phyloP scores from a whole-genome alignment of 108 stramenopile genomes.

The Skeletonema tropicum region DNA sequence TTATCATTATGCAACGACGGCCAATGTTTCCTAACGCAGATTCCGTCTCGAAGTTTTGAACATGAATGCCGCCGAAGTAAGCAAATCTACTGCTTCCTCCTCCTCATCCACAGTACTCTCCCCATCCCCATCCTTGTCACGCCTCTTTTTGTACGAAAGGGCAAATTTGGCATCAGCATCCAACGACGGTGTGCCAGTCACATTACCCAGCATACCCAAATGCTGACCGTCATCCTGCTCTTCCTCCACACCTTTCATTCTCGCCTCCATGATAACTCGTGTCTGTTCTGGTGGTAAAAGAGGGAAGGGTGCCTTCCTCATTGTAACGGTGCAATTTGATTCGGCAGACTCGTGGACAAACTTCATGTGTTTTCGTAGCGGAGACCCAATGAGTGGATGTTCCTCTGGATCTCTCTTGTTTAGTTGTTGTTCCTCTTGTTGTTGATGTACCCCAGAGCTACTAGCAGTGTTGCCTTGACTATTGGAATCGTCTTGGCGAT shows the following conservation, averaged over 20 bases:
- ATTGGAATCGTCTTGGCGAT: neutral
- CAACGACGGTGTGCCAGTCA: neutral
- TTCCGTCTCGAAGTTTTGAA: conserved; percentile 23
- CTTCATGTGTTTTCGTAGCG: conserved; percentile 31
- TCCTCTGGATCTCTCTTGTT: conserved; percentile 22
- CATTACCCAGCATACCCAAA: neutral
- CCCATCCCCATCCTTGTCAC: neutral
- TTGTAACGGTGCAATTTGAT: conserved; percentile 20
- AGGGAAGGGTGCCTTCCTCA: conserved; percentile 29
- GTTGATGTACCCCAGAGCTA: neutral
- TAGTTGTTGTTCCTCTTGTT: neutral
- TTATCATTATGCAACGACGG: too few relatives aligned
- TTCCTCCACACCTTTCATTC: neutral
- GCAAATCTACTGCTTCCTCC: conserved; percentile 36
- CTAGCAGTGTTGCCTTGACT: neutral
- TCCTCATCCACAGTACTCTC: neutral
- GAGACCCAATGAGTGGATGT: conserved; percentile 27
- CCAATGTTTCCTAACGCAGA: neutral
- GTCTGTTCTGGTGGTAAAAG: conserved; percentile 21
- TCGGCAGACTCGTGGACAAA: conserved; percentile 29
- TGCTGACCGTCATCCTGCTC: neutral
- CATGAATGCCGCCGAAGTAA: conserved; percentile 34
- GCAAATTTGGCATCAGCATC: neutral
- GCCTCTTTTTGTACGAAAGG: neutral
- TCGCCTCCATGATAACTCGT: neutral